Evolutionary conservation across 2,329 filamentous ascomycete genomes (phyloP), one percentile per base, ranked within the genome.

Genomic region (Botrytis deweyae): DNA sequence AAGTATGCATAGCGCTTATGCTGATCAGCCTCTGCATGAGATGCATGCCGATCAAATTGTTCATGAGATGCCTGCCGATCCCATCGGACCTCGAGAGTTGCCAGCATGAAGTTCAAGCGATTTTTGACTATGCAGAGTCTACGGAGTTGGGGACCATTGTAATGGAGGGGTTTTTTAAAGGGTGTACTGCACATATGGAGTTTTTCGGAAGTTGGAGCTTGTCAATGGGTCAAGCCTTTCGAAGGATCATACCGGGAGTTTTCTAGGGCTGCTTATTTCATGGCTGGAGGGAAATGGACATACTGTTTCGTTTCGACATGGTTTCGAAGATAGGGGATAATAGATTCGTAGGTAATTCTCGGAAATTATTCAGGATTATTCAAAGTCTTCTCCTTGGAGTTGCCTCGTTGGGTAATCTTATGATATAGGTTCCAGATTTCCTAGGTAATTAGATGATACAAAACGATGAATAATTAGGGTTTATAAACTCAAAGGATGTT

Each of bases 21-120:
- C 25, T 64, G 62, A 64, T 20, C 18, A 20, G 38, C 65, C 46
- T 20, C 22, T 58, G n/a, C 44, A 33, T 58, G 49, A 69, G 18
- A 42, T 69, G 36, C 49, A 40, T 29, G 36, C 65, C 2, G 65
- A 68, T 68, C 16, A 52, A 25, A 20, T 25, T 25, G 22, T 52
- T 52, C 46, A 42, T 58, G 65, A 68, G 29, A 40, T 68, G 38
- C 49, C 40, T 25, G 52, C 66, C 5, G 66, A 69, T 58, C 16
- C 36, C 6, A 69, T 58, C 22, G 25, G 33, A 10, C 49, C 66
- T 16, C 4, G 4, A 22, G 66, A 69, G 49, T 44, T 69, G 29
- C 38, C 49, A 22, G 36, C 49, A 33, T 69, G 12, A 66, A 42
- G 18, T 1, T 25, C 49, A 22, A 42, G 14, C 10, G 18, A 5